Evolutionary conservation across 2,329 filamentous ascomycete species (phyloP), one percentile per base, ranked within the genome.

Genomic region (Rutstroemia sp.): DNA sequence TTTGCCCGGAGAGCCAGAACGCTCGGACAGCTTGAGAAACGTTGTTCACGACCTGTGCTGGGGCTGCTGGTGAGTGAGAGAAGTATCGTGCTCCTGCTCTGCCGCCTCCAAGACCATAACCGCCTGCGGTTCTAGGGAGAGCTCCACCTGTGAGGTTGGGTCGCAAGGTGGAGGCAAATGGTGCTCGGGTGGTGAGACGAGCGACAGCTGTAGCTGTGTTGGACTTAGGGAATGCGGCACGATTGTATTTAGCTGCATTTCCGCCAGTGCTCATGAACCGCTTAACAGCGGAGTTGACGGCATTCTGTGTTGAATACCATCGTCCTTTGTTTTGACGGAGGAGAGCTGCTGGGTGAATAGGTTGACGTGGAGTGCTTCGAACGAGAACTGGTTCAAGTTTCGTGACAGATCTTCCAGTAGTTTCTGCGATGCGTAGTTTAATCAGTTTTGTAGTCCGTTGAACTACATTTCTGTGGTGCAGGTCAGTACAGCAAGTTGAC

Each of bases 11-110:
- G n/a, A 96, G 78, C 73, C 89, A 87, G 73, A 99, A 96, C 12
- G 91, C 92, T 54, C 94, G 84, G 67, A 97, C 86, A 5, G 91
- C 94, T 64, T 91, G 86, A 12, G 90, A 95, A n/a, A 96, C 92
- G 72, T 96, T 96, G 71, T 94, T 88, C 51, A 97, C 82, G 48
- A 97, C 90, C 70, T 97, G 89, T 1, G 92, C 90, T 41, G 90
- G 91, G 7, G 86, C 83, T 9, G 89, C 87, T 1, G 92, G 90
- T 0, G 84, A 82, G 73, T 96, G 92, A 1, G 90, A 95, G 74
- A 97, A 97, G 75, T 92, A 92, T 63, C 92, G 82, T 23, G 85
- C 83, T 46, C 87, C 88, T 63, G 88, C 84, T 57, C 82, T 71
- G 48, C 84, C 79, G 34, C 86, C 86, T 30, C 89, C 89, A 41